Conservation (phyloP, 352 stramenopile species). For the Phytophthora pini region DNA sequence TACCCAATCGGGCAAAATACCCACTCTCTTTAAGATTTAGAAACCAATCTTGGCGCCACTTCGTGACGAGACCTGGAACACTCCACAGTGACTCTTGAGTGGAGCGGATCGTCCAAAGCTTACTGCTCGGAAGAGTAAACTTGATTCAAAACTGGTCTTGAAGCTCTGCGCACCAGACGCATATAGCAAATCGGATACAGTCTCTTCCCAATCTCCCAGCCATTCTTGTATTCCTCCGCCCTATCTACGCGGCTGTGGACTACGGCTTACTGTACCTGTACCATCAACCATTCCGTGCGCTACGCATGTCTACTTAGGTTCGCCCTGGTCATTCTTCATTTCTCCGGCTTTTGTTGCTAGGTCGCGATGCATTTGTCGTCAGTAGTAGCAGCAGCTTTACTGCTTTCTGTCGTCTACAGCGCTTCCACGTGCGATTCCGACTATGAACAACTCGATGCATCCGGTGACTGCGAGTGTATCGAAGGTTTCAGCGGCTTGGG, state of each 20-base stretch:
- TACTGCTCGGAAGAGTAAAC: not conserved
- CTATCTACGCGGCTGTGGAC: not conserved
- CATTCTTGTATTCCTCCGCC: constrained; percentile 15
- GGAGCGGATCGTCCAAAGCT: too few relatives aligned
- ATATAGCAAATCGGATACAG: constrained; percentile 12
- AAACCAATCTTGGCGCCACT: too few relatives aligned
- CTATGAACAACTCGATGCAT: constrained; percentile 58
- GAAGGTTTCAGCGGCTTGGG: constrained; percentile 62
- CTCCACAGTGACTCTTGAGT: too few relatives aligned
- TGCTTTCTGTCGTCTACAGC: too few relatives aligned
- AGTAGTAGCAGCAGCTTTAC: not conserved
- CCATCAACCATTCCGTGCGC: not conserved
- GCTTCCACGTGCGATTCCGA: constrained; percentile 46
- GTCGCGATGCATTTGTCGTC: not conserved
- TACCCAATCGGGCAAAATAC: too few relatives aligned
- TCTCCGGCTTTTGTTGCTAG: not conserved
- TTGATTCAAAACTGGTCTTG: not conserved
- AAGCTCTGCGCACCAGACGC: not conserved
- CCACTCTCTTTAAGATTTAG: too few relatives aligned
- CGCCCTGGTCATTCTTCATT: constrained; percentile 8
- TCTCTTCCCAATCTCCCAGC: constrained; percentile 17
- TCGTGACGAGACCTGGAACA: too few relatives aligned
- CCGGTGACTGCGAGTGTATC: constrained; percentile 56
- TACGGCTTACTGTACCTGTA: not conserved
- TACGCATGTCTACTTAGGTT: constrained; percentile 1